phyloP scores from a whole-genome alignment of 306 rosid genomes.

The Dalbergia cochinchinensis region DNA sequence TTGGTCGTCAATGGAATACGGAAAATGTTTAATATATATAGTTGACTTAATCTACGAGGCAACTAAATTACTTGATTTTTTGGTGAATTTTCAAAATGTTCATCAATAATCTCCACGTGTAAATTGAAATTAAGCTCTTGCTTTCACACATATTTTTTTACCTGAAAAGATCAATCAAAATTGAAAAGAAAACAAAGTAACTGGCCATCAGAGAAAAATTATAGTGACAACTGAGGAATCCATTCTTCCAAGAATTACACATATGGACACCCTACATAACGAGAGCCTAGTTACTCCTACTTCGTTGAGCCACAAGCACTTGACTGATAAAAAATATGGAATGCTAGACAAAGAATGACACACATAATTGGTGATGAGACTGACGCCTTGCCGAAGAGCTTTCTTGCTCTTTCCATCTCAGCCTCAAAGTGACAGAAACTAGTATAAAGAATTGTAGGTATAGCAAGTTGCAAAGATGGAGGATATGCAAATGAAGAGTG shows the following conservation, averaged over 20 bases:
- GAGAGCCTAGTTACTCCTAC: constrained; percentile 26
- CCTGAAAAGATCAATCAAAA: neutral
- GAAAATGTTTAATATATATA: neutral
- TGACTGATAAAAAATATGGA: constrained; percentile 36
- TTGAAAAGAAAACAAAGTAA: neutral
- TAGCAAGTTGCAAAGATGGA: constrained; percentile 90
- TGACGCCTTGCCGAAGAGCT: constrained; percentile 1
- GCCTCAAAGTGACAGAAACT: constrained; percentile 32
- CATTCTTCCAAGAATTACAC: constrained; percentile 26
- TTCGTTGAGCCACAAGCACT: constrained; percentile 27
- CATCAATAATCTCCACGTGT: too few relatives aligned
- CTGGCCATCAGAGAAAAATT: constrained; percentile 2
- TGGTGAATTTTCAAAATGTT: too few relatives aligned
- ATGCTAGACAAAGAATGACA: constrained; percentile 29
- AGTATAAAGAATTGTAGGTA: constrained; percentile 92
- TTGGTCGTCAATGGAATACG: neutral
- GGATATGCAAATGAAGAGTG: constrained; percentile 73
- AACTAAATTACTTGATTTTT: neutral
- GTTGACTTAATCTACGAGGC: neutral
- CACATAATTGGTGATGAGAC: neutral
- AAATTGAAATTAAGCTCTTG: too few relatives aligned
- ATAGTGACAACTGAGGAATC: neutral
- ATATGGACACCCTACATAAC: constrained; percentile 21
- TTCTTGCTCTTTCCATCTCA: constrained; percentile 24
- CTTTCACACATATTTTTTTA: neutral